Evolutionary conservation across 1,284 basidiomycete species (phyloP), one percentile per base, ranked within the genome.

Genomic region (Irpex sp.): DNA sequence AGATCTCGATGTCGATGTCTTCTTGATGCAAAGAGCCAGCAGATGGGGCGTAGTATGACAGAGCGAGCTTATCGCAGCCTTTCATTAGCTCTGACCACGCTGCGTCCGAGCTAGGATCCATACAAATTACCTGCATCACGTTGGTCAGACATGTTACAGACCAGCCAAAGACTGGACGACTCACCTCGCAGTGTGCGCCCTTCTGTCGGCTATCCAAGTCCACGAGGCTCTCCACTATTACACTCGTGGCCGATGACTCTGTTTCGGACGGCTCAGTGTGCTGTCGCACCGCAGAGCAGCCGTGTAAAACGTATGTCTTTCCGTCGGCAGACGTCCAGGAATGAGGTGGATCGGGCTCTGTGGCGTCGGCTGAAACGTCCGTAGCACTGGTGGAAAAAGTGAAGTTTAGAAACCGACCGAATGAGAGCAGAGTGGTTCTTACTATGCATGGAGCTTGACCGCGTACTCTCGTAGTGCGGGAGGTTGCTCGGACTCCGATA

Each of bases 121-220:
- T 65, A 63, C 81, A 85, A 35, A 70, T 73, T 4, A 89, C 70
- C 88, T 90, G 61, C 8, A 58, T n/a, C 36, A n/a, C 13, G 53
- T 35, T 26, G 26, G 43, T 63, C 36, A 37, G 46, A 37, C 5
- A 19, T 31, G n/a, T 11, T 17, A 51, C 9, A 4, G 46, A 17
- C 15, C 17, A n/a, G 50, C 4, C 13, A 59, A 33, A 33, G n/a
- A 54, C 5, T 15, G 39, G 15, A 39, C 6, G 6, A 53, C 58
- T 8, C 3, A 90, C 90, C 79, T 86, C 77, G 72, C 85, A 89
- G 26, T 76, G 70, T 26, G 80, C 78, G 39, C 75, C 77, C 67
- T 81, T 83, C 65, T 86, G 78, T 43, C 80, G 79, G 63, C 79
- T 84, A 68, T 86, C 87, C 31, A 85, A 72, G 68, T 91, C 85